Evolutionary conservation across 2,329 filamentous ascomycete genomes (phyloP).

Genomic region (Aspergillus thermomutatus): DNA sequence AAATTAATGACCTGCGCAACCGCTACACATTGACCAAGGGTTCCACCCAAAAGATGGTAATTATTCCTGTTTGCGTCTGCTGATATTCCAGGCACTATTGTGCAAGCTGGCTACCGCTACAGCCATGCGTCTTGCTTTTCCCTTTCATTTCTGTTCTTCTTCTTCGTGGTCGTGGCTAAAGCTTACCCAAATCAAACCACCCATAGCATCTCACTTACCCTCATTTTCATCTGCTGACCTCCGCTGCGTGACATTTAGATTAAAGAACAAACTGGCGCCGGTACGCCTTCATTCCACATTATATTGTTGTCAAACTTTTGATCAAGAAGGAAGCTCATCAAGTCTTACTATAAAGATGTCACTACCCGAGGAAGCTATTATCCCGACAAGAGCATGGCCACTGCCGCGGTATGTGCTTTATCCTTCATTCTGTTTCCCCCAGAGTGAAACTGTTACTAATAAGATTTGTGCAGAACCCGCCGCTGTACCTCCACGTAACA

Average conservation of each 20-base stretch:
- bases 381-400: conserved; percentile 96
- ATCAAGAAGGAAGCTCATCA: conserved; percentile 59
- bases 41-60: conserved; percentile 99
- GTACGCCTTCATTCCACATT: conserved; percentile 66
- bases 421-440: too few relatives aligned
- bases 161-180: conserved; percentile 57
- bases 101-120: conserved; percentile 37
- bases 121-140: conserved; percentile 34
- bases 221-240: conserved; percentile 94
- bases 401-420: conserved; percentile 69
- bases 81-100: conserved; percentile 56
- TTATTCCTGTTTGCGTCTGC: conserved; percentile 68
- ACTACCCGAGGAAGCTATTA: conserved; percentile 96
- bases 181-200: conserved; percentile 63
- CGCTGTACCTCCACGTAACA: conserved; percentile 91
- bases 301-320: conserved; percentile 46
- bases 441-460: background rate
- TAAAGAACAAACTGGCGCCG: conserved; percentile 98
- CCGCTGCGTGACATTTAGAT: conserved; percentile 88
- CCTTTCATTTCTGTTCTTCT: conserved; percentile 28
- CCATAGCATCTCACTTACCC: conserved; percentile 57
- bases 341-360: conserved; percentile 77
- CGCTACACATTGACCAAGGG: conserved; percentile 96
- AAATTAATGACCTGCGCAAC: conserved; percentile 96
- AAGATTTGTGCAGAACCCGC: conserved; percentile 65